Evolutionary conservation across 2,329 filamentous ascomycete genomes (phyloP).

Genomic region (Alternaria metachromatica): DNA sequence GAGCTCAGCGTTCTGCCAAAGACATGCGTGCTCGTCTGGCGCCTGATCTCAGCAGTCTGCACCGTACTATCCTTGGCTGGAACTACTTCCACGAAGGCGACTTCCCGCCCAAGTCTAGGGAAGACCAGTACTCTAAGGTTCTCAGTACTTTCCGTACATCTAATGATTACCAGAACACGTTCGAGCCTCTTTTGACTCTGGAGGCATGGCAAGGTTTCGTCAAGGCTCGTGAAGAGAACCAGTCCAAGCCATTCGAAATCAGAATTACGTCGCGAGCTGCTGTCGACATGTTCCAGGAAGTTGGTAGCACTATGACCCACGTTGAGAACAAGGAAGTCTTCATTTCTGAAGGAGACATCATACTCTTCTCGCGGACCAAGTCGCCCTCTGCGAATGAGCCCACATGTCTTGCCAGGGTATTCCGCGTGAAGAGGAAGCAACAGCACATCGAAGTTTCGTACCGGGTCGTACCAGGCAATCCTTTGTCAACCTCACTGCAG

Average conservation of each 20-base stretch:
- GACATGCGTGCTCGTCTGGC: conserved; percentile 93
- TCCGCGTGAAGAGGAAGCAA: conserved; percentile 80
- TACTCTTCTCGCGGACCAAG: conserved; percentile 78
- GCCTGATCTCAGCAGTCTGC: conserved; percentile 84
- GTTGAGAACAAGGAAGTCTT: conserved; percentile 73
- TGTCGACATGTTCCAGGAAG: conserved; percentile 91
- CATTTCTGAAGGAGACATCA: conserved; percentile 84
- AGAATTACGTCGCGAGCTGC: conserved; percentile 87
- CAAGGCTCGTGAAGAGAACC: conserved; percentile 85
- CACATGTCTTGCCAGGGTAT: conserved; percentile 87
- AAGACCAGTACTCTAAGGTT: conserved; percentile 75
- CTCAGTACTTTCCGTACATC: conserved; percentile 79
- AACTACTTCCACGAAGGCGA: conserved; percentile 91
- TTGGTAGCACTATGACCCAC: conserved; percentile 81
- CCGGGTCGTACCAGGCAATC: conserved; percentile 73
- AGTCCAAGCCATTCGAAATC: conserved; percentile 80
- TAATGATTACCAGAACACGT: conserved; percentile 82
- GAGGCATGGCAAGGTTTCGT: conserved; percentile 97
- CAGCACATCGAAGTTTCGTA: conserved; percentile 84
- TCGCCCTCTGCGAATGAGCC: conserved; percentile 73
- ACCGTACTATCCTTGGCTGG: conserved; percentile 88
- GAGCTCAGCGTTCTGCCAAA: conserved; percentile 80
- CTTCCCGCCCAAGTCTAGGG: conserved; percentile 76
- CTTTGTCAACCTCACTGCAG: conserved; percentile 69
- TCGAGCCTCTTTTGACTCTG: conserved; percentile 86